Evolutionary conservation across 371 early-diverging fungal species (phyloP).

Genomic region (Sporodiniella umbellata): DNA sequence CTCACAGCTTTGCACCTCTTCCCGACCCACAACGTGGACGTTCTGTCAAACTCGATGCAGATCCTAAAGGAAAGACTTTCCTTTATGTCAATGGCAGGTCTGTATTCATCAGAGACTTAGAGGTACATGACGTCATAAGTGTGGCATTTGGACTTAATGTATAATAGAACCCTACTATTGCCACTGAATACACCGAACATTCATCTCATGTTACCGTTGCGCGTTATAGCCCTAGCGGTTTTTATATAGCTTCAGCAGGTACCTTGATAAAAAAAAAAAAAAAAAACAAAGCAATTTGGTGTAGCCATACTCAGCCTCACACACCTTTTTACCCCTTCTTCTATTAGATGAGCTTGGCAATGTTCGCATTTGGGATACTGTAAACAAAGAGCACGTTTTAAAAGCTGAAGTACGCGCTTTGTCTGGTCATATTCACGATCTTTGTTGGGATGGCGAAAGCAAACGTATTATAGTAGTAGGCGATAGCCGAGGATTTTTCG

Average conservation of each 20-base stretch:
- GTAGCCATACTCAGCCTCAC: too few relatives aligned
- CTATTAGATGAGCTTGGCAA: slow-evolving; percentile 78
- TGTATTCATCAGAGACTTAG: slow-evolving; percentile 83
- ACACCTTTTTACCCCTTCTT: too few relatives aligned
- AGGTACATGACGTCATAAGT: slow-evolving; percentile 40
- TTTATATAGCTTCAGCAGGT: slow-evolving; percentile 95
- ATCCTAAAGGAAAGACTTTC: slow-evolving; percentile 85
- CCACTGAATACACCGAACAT: slow-evolving; percentile 87
- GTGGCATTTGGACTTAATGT: too few relatives aligned
- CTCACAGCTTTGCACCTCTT: slow-evolving; percentile 69
- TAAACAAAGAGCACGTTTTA: slow-evolving; percentile 78
- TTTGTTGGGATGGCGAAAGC: slow-evolving; percentile 94
- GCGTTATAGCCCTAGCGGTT: slow-evolving; percentile 88
- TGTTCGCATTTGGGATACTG: slow-evolving; percentile 92
- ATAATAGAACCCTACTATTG: slow-evolving; percentile 73
- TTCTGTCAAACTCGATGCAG: slow-evolving; percentile 74
- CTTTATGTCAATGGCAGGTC: slow-evolving; percentile 89
- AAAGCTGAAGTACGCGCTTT: slow-evolving; percentile 78
- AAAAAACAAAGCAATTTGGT: neutral
- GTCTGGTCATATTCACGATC: slow-evolving; percentile 79
- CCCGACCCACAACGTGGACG: slow-evolving; percentile 84
- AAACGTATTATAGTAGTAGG: slow-evolving; percentile 94
- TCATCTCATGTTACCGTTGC: slow-evolving; percentile 79
- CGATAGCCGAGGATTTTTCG: slow-evolving; percentile 90
- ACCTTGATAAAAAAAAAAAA: slow-evolving; percentile 1